Evolutionary conservation across 805 yeast genomes (phyloP).

Genomic region (Barnettozyma salicaria): DNA sequence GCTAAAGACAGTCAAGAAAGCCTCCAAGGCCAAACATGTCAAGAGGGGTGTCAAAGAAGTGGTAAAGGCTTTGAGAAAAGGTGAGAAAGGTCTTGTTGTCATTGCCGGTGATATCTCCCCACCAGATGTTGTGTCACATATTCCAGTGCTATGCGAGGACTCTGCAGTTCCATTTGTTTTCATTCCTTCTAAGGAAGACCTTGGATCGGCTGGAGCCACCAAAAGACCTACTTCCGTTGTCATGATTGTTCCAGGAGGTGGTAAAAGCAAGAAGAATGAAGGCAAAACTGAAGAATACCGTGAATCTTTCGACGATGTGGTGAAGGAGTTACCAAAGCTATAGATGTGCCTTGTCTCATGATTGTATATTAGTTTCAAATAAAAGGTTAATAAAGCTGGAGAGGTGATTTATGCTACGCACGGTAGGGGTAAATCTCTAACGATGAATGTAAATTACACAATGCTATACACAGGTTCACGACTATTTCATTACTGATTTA

Average conservation of each 20-base stretch:
- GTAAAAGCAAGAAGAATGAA: constrained; percentile 66
- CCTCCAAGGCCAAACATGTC: constrained; percentile 96
- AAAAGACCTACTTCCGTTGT: constrained; percentile 98
- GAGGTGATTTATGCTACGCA: too few species aligned
- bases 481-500: constrained; percentile 22
- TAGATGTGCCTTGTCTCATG: neutral
- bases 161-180: constrained; percentile 84
- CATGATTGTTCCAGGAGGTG: constrained; percentile 95
- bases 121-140: constrained; percentile 91
- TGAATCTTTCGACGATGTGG: constrained; percentile 88
- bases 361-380: constrained; percentile 6
- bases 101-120: constrained; percentile 99
- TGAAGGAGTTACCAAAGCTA: constrained; percentile 66
- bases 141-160: constrained; percentile 97
- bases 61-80: constrained; percentile 94
- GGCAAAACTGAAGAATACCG: constrained; percentile 81
- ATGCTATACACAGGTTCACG: neutral
- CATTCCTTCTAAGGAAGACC: constrained; percentile 95
- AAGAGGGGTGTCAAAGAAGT: constrained; percentile 99
- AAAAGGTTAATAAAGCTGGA: neutral
- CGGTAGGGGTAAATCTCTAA: too few species aligned
- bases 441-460: too few species aligned
- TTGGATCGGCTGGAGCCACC: constrained; percentile 98
- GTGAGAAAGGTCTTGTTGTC: constrained; percentile 93
- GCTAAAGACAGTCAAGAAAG: constrained; percentile 92